Evolutionary conservation across 805 yeast species (phyloP).

Genomic region (Cyberlindnera subsufficiens): DNA sequence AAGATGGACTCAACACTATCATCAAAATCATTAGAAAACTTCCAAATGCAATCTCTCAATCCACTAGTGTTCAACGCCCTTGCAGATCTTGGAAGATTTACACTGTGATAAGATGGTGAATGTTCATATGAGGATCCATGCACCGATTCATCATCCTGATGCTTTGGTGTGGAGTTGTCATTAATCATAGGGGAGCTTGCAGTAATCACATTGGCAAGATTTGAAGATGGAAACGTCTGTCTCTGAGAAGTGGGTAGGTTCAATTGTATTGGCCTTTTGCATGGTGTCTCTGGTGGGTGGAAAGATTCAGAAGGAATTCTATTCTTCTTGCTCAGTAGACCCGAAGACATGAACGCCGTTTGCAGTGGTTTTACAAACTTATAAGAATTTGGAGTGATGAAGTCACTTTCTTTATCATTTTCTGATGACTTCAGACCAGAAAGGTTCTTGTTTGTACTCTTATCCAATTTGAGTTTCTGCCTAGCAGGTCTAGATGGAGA

Average conservation of each 20-base stretch:
- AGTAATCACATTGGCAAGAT: conserved; percentile 24
- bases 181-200: conserved; percentile 25
- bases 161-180: conserved; percentile 22
- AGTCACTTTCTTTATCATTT: conserved; percentile 16
- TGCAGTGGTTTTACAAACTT: conserved; percentile 77
- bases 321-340: conserved; percentile 59
- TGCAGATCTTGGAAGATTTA: conserved; percentile 19
- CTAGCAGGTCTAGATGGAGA: conserved; percentile 30
- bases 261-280: conserved; percentile 37
- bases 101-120: conserved; percentile 16
- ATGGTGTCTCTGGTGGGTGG: conserved; percentile 59
- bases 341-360: conserved; percentile 75
- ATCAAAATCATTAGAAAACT: conserved; percentile 37
- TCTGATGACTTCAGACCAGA: conserved; percentile 6
- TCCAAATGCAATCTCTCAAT: conserved; percentile 33
- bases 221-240: conserved; percentile 19
- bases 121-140: conserved; percentile 11
- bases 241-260: conserved; percentile 12
- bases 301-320: conserved; percentile 30
- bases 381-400: conserved; percentile 50
- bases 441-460: conserved; percentile 6
- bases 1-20: conserved; percentile 26
- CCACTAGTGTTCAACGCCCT: conserved; percentile 32
- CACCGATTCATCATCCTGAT: conserved; percentile 12
- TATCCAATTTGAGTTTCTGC: conserved; percentile 20